phyloP scores from a whole-genome alignment of 306 rosid genomes.

The Trifolium fragiferum region DNA sequence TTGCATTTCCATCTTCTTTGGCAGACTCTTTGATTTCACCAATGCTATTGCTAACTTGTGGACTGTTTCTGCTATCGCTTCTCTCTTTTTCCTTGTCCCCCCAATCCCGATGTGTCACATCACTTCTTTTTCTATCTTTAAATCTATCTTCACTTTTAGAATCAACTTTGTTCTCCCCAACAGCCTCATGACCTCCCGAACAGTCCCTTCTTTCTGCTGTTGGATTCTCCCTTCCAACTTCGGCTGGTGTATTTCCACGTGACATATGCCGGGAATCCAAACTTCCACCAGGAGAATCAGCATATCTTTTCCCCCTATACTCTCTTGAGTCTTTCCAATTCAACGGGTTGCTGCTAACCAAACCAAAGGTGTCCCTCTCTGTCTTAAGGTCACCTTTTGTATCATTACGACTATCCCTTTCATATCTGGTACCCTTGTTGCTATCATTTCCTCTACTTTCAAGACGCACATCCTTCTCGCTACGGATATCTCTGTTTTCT shows the following conservation, averaged over 20 bases:
- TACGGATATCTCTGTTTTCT: conserved; percentile 65
- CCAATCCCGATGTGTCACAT: conserved; percentile 79
- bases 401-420: conserved; percentile 68
- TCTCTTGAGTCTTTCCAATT: conserved; percentile 88
- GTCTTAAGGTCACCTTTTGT: conserved; percentile 61
- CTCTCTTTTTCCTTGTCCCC: conserved; percentile 91
- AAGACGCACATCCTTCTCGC: conserved; percentile 71
- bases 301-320: conserved; percentile 68
- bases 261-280: conserved; percentile 65
- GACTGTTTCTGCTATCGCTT: conserved; percentile 69
- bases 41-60: conserved; percentile 57
- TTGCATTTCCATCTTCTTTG: conserved; percentile 79
- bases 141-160: conserved; percentile 80
- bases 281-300: conserved; percentile 61
- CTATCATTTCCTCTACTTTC: conserved; percentile 68
- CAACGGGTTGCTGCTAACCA: conserved; percentile 54
- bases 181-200: conserved; percentile 73
- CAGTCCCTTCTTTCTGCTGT: conserved; percentile 63
- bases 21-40: conserved; percentile 70
- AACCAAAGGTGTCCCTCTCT: conserved; percentile 65
- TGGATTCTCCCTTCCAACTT: conserved; percentile 66
- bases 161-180: conserved; percentile 83
- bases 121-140: conserved; percentile 87
- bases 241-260: conserved; percentile 64
- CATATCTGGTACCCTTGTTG: conserved; percentile 75